These are phyloP conservation scores for Thymus quinquecostatus DNA, from an alignment of 257 asterid species.

Conservation along the genomic window DNA sequence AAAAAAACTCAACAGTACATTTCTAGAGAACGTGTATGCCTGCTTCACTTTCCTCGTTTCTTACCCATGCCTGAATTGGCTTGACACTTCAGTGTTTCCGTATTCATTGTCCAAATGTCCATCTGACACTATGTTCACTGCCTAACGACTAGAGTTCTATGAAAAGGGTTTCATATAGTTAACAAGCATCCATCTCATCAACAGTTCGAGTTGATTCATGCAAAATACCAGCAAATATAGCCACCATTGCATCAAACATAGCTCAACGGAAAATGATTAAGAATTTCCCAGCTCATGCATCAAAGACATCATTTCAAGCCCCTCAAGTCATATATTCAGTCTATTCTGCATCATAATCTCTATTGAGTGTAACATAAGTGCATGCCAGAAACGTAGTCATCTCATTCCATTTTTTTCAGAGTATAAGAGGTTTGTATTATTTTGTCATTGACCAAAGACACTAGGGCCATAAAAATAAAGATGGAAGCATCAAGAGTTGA, in stretches of 20 bases:
- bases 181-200: not conserved
- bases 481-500: no score
- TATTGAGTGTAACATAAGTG: not conserved
- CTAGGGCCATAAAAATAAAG: no score
- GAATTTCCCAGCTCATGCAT: not conserved
- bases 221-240: not conserved
- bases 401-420: not conserved
- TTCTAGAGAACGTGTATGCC: slow-evolving; percentile 47
- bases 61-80: slow-evolving; percentile 75
- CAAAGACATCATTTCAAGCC: not conserved
- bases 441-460: not conserved
- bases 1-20: not conserved
- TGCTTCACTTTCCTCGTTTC: slow-evolving; percentile 84
- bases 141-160: not conserved
- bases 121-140: not conserved
- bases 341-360: not conserved
- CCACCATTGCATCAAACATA: no score
- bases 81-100: slow-evolving; percentile 53
- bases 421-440: not conserved
- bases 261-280: not conserved
- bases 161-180: not conserved
- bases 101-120: not conserved
- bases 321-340: not conserved
- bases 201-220: not conserved
- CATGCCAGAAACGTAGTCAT: not conserved